Percentiles rank a stretch among this genome's conserved stretches.
These are phyloP conservation scores for Taiozyma sp. DNA, from an alignment of 1,139 yeast species.

Conservation along the genomic window DNA sequence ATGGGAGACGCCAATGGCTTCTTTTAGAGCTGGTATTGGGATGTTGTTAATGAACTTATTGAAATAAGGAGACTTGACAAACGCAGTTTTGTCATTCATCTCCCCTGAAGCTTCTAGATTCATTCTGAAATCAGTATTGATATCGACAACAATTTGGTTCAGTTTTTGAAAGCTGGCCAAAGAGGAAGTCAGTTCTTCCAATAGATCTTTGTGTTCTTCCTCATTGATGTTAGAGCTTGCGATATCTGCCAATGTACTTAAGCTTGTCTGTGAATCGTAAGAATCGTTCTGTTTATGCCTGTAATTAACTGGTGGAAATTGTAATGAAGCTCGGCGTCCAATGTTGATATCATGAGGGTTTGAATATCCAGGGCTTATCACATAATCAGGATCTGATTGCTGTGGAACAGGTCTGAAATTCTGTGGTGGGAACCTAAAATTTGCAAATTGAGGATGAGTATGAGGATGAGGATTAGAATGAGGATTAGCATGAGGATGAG, in stretches of 20 bases:
- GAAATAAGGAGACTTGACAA: constrained; percentile 1
- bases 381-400: constrained; percentile 2
- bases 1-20: constrained; percentile 4
- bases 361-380: neutral
- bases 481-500: neutral
- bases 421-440: constrained; percentile 8
- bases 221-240: constrained; percentile 9
- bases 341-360: neutral
- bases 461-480: neutral
- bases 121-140: constrained; percentile 13
- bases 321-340: constrained; percentile 8
- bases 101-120: constrained; percentile 6
- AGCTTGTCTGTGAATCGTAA: constrained; percentile 19
- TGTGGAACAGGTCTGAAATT: neutral
- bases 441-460: constrained; percentile 1
- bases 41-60: constrained; percentile 9
- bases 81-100: neutral
- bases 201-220: constrained; percentile 1
- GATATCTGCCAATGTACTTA: constrained; percentile 22
- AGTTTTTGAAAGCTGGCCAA: constrained; percentile 8
- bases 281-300: constrained; percentile 16
- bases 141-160: constrained; percentile 10
- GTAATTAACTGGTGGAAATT: constrained; percentile 10
- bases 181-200: constrained; percentile 10
- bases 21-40: constrained; percentile 6